Evolutionary conservation across 2,329 filamentous ascomycete species (phyloP), one percentile per base, ranked within the genome.

Genomic region (Phialocephala sp.): DNA sequence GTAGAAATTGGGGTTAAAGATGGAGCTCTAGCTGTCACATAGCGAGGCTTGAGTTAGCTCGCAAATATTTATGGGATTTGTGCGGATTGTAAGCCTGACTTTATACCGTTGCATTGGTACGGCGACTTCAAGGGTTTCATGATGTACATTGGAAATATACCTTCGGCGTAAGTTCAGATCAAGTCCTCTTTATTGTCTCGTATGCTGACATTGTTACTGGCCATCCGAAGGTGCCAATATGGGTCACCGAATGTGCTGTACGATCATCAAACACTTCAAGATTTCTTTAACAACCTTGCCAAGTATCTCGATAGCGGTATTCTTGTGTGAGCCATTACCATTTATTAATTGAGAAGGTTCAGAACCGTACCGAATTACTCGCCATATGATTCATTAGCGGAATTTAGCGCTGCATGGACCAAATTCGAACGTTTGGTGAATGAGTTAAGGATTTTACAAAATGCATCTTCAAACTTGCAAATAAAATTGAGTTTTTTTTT

Each of bases 191-290:
- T 14, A n/a, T 18, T 9, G 11, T 64, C 9, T 39, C 14, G 20
- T 8, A 5, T 41, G 24, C 36, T 55, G 39, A 64, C 59, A 62
- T 22, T 6, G 43, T 24, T 50, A 41, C n/a, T 18, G n/a, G 36
- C 57, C 45, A 37, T 41, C 5, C 14, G 41, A 27, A 59, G 11
- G 8, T 89, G 87, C 82, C 84, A 4, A 86, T 93, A 67, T 94
- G 91, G 92, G 81, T 94, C 12, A 94, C 92, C 37, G 92, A 95
- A 77, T 93, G 89, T 76, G 91, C n/a, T 89, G 47, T 83, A 83
- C 61, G 76, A 80, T 63, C 80, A 86, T 63, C 77, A 89, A 67
- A 79, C 83, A 35, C 81, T 92, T 0, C 85, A 92, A 74, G 71
- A 75, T 0, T 93, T 91, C 74, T 93, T 87, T 80, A 92, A 92